Conservation (phyloP, 108 stramenopile species). For the Cyclotella baltica region DNA sequence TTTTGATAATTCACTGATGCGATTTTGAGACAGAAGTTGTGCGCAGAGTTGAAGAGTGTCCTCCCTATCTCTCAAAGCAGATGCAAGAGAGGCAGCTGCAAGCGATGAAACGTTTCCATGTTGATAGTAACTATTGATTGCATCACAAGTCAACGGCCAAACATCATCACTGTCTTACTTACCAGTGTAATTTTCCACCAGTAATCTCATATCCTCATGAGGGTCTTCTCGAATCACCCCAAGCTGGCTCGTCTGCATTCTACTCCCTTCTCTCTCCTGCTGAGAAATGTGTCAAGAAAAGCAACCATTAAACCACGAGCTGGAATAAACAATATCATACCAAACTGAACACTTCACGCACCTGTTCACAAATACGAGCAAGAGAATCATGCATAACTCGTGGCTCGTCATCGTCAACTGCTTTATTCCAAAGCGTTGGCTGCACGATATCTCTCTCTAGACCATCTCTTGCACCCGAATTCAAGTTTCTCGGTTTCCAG, state of each 20-base stretch:
- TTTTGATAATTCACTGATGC: slow-evolving; percentile 65
- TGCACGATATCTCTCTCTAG: not conserved
- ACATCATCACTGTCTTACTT: not conserved
- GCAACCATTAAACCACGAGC: not conserved
- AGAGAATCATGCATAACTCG: slow-evolving; percentile 34
- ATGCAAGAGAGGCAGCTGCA: slow-evolving; percentile 81
- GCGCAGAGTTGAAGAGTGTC: slow-evolving; percentile 91
- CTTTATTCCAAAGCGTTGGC: slow-evolving; percentile 34
- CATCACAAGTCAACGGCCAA: not conserved
- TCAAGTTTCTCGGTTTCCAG: slow-evolving; percentile 25
- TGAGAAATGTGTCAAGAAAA: not conserved
- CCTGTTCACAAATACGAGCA: slow-evolving; percentile 53
- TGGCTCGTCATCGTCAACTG: slow-evolving; percentile 46
- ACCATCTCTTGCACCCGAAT: not conserved
- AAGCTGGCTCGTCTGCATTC: slow-evolving; percentile 70
- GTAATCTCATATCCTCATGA: slow-evolving; percentile 86
- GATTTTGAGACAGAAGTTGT: slow-evolving; percentile 68
- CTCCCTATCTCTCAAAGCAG: slow-evolving; percentile 93
- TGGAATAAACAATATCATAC: not conserved
- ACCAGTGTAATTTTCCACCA: slow-evolving; percentile 91
- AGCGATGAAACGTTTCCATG: not conserved
- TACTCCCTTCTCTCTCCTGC: slow-evolving; percentile 72
- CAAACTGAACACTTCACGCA: not conserved
- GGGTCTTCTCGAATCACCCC: slow-evolving; percentile 90
- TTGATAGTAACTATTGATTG: not conserved